These are phyloP conservation scores for Cutaneotrichosporon daszewskae DNA, from an alignment of 1,284 basidiomycete species.

Conservation along the genomic window DNA sequence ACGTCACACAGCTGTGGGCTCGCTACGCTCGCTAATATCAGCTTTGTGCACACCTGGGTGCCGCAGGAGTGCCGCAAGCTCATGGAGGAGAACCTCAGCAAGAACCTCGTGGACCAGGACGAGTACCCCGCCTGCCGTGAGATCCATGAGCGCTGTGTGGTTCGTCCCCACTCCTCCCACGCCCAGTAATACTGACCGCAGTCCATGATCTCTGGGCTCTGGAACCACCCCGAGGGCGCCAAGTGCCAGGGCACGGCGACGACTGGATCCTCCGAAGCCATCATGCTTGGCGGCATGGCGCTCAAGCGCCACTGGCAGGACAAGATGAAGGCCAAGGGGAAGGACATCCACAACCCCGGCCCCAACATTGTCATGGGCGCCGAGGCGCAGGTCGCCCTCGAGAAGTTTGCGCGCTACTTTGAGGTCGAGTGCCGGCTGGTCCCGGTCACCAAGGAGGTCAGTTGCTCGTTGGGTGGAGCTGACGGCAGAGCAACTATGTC, in stretches of 20 bases:
- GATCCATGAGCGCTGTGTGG: constrained; percentile 68
- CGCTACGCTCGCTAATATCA: constrained; percentile 29
- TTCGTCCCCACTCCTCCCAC: constrained; percentile 7
- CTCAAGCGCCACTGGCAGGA: constrained; percentile 94
- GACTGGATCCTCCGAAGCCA: constrained; percentile 86
- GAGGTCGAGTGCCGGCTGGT: constrained; percentile 52
- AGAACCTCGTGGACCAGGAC: constrained; percentile 86
- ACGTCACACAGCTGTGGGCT: constrained; percentile 6
- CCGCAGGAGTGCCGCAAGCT: constrained; percentile 62
- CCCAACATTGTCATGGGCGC: constrained; percentile 56
- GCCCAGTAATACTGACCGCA: constrained; percentile 6
- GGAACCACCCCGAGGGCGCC: constrained; percentile 73
- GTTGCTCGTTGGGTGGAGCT: no score
- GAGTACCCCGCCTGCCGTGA: constrained; percentile 76
- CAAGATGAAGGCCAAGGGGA: constrained; percentile 76
- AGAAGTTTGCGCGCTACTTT: constrained; percentile 69
- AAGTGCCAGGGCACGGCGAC: constrained; percentile 85
- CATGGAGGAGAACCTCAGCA: constrained; percentile 76
- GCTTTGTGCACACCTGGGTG: constrained; percentile 67
- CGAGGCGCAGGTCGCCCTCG: constrained; percentile 72
- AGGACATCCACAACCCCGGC: constrained; percentile 75
- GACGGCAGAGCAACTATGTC: constrained; percentile 72
- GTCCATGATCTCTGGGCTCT: constrained; percentile 84
- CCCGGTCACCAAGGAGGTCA: constrained; percentile 17
- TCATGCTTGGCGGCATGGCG: constrained; percentile 87